phyloP scores from a whole-genome alignment of 345 rosid species.

The Gossypium rotundifolium region DNA sequence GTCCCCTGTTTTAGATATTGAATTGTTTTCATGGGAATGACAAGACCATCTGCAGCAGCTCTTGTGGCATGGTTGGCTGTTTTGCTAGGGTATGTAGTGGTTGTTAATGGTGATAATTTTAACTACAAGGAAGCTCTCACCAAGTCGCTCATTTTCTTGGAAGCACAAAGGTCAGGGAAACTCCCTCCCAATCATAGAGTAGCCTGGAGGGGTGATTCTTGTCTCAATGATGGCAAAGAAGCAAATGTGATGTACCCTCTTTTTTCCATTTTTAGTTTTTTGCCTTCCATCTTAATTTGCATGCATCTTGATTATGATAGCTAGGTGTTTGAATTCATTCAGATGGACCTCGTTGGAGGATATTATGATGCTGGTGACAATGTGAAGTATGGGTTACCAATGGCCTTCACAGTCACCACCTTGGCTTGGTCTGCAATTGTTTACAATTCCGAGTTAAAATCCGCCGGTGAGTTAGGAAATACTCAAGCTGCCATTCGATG shows the following conservation, averaged over 20 bases:
- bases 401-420: constrained; percentile 88
- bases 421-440: constrained; percentile 64
- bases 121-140: constrained; percentile 67
- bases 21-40: constrained; percentile 21
- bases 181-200: constrained; percentile 58
- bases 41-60: constrained; percentile 19
- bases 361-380: constrained; percentile 94
- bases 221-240: constrained; percentile 67
- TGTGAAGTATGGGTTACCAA: constrained; percentile 77
- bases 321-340: background rate
- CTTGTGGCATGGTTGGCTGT: constrained; percentile 35
- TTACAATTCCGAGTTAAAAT: constrained; percentile 42
- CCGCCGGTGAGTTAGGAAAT: constrained; percentile 46
- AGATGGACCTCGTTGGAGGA: constrained; percentile 82
- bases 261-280: background rate
- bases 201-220: constrained; percentile 91
- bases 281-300: background rate
- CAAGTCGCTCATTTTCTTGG: constrained; percentile 73
- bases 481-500: constrained; percentile 56
- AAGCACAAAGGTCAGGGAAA: constrained; percentile 88
- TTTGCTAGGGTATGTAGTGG: constrained; percentile 26
- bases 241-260: constrained; percentile 48
- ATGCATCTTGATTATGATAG: background rate
- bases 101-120: constrained; percentile 32
- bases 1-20: background rate